Base-by-base conservation (phyloP, 2,329 filamentous ascomycete species). In the Aspergillaceae sp. region DNA sequence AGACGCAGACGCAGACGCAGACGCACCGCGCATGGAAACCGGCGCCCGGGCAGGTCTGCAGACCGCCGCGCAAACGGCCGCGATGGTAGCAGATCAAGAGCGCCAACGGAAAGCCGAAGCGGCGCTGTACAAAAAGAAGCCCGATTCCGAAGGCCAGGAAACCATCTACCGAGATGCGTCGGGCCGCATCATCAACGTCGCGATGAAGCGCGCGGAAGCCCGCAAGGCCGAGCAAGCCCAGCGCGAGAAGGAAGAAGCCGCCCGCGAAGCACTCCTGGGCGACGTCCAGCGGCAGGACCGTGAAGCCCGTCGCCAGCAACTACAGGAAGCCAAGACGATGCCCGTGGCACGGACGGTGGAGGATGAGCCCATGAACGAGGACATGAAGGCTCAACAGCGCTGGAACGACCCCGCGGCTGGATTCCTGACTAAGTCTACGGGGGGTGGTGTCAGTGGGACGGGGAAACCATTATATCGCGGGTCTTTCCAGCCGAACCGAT, bases 91-190 rank as follows among this genome's bases (percentile, higher is more conserved):
- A 53, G 77, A 75, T 8, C 79, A 83, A 54, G 84, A 89, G 56
- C 70, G 68, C 45, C 65, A 67, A 46, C 69, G 72, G 34, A 72
- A 73, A 54, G 59, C 66, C 36, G 71, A 72, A 33, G 69, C 69
- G 10, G 72, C 72, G 45, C 48, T 56, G 42, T 63, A 58, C 43
- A 56, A 67, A 32, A 74, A 69, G 48, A 70, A 51, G 9, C 58
- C 56, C 33, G 19, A 19, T 19, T 2, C 19, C 19, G 65, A 64
- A 41, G 78, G 79, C 30, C 78, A 84, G 57, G 88, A 96, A 68
- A 94, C 91, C 0, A 89, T 96, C 27, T 96, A 97, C 65, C 86
- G 92, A 57, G 92, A 98, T 68, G 92, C 94, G 7, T 92, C 86
- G 3, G 92, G 92, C 8, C 79, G 90, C n/a, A 83, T 94, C 46